Conservation (phyloP, 345 rosid genomes). For the Durio zibethinus region DNA sequence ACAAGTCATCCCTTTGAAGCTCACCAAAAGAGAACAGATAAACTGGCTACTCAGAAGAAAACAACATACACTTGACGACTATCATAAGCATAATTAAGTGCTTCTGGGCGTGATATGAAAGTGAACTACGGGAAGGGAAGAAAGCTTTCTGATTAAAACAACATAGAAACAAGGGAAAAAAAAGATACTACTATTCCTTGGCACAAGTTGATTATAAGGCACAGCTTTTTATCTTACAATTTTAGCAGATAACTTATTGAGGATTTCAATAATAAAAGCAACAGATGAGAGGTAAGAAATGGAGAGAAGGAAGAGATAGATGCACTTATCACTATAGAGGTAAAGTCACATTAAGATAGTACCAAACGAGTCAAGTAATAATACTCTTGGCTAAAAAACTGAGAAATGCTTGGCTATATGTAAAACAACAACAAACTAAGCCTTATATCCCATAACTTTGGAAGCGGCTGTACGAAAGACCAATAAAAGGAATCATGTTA, state of each 20-base stretch:
- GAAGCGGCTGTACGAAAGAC: too few species aligned
- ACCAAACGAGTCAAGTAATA: background rate
- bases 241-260: background rate
- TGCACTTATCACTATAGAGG: background rate
- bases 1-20: background rate
- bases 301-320: background rate
- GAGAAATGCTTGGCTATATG: background rate
- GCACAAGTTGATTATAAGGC: background rate
- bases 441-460: too few species aligned
- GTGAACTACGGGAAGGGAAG: background rate
- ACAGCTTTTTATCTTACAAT: background rate
- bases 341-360: background rate
- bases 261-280: background rate
- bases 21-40: background rate
- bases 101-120: background rate
- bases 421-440: too few species aligned
- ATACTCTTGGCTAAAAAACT: background rate
- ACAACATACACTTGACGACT: background rate
- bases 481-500: too few species aligned
- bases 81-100: background rate
- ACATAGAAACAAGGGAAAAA: background rate
- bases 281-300: background rate
- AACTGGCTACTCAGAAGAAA: background rate
- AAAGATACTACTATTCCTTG: background rate
- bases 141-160: background rate